Evolutionary conservation across 2,329 filamentous ascomycete species (phyloP).

Genomic region (Furcasterigmium sp.): DNA sequence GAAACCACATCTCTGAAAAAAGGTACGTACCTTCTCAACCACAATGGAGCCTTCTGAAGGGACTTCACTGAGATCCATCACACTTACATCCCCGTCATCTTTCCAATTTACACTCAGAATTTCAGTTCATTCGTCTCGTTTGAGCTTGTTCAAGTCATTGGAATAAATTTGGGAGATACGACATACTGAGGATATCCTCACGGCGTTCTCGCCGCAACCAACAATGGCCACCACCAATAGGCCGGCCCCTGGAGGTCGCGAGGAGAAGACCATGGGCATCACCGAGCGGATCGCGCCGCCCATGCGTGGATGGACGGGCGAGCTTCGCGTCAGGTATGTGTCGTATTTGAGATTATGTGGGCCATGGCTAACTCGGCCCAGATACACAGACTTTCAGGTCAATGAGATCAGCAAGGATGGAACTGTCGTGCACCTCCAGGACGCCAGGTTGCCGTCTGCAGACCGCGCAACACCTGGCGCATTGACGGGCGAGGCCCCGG

Average conservation of each 20-base stretch:
- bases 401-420: constrained; percentile 80
- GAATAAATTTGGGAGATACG: too few relatives aligned
- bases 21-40: too few relatives aligned
- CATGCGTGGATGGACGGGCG: constrained; percentile 12
- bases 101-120: too few relatives aligned
- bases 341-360: not conserved
- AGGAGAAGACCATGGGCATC: constrained; percentile 12
- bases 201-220: not conserved
- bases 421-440: constrained; percentile 64
- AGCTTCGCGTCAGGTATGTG: constrained; percentile 11
- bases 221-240: not conserved
- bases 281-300: constrained; percentile 12
- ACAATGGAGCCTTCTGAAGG: too few relatives aligned
- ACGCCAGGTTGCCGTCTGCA: constrained; percentile 6
- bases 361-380: constrained; percentile 15
- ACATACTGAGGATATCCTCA: too few relatives aligned
- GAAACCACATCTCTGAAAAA: too few relatives aligned
- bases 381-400: constrained; percentile 89
- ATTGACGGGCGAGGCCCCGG: constrained; percentile 10
- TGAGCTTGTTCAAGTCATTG: too few relatives aligned
- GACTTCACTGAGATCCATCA: too few relatives aligned
- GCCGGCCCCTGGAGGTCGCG: constrained; percentile 2
- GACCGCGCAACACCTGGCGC: not conserved
- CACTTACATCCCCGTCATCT: too few relatives aligned
- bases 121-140: too few relatives aligned